Evolutionary conservation across 441 rosid genomes (phyloP), one percentile per base, ranked within the genome.

Genomic region (Populus hybrid): DNA sequence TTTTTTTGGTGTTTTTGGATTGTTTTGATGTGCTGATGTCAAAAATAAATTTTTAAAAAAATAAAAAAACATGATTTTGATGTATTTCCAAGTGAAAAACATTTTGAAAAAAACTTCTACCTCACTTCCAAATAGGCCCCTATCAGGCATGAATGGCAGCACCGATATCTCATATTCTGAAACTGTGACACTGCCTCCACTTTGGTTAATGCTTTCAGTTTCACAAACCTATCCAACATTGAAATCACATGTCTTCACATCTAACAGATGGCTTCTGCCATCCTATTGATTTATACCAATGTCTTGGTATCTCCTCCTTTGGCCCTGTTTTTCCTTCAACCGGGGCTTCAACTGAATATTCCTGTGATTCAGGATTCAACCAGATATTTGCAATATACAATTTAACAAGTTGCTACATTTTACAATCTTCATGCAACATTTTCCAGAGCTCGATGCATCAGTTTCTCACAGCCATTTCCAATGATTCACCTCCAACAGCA

Each of bases 131-230:
- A 38, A 38, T 10, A 38, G 46, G 46, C 46, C 46, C 12, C 0
- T 38, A 38, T 3, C 3, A 50, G 20, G 57, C n/a, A 50, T 30
- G 32, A 30, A 35, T 54, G 61, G 61, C 21, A 18, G 61, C 61
- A 54, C 61, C n/a, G 24, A 63, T n/a, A 59, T 68, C 24, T 26
- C 68, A 73, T 72, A 18, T 34, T 74, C 30, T 36, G n/a, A 61
- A n/a, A 64, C 67, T 64, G 38, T 74, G 69, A 73, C 68, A 14
- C 66, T 73, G 57, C 32, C 61, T 10, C 36, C 26, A 23, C 69
- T 73, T 63, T 65, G 57, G 65, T 10, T 34, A 14, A 65, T 57
- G 20, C 23, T 34, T 57, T 50, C 68, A 26, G 32, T 34, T 18
- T 21, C 21, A n/a, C 32, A 30, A 30, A 28, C 73, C 36, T 20